Conservation (phyloP, 1,139 yeast species). For the Schizosaccharomyces versatilis region DNA sequence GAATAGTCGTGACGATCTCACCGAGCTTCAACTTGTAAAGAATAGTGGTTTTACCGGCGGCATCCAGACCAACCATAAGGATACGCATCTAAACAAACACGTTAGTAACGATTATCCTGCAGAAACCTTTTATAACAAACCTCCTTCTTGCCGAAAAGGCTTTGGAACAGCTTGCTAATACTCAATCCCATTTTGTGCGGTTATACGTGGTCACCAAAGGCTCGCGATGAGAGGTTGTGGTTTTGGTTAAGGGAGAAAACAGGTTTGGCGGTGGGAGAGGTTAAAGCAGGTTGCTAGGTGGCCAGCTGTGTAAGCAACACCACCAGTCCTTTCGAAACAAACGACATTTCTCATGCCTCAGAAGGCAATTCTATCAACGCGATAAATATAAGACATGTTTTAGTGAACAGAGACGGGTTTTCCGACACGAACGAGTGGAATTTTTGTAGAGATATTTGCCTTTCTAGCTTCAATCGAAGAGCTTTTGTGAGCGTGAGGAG, state of each 20-base stretch:
- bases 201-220: not conserved
- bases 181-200: conserved; percentile 48
- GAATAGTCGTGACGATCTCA: conserved; percentile 80
- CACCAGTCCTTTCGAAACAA: no score
- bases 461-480: no score
- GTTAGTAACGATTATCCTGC: not conserved
- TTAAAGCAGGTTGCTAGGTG: not conserved
- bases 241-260: not conserved
- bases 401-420: no score
- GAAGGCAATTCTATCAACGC: no score
- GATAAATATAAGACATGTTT: no score
- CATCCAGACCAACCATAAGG: conserved; percentile 64
- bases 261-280: conserved; percentile 1
- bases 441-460: no score
- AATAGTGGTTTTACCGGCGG: conserved; percentile 31
- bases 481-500: no score
- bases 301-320: not conserved
- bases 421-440: no score
- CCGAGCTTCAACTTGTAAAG: conserved; percentile 62
- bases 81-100: conserved; percentile 39
- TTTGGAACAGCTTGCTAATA: conserved; percentile 67
- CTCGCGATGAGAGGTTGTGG: not conserved
- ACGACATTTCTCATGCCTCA: no score
- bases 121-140: not conserved
- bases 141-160: conserved; percentile 36